Base-by-base conservation (phyloP, 1,139 yeast species). In the Magnusiomyces clavatus region DNA sequence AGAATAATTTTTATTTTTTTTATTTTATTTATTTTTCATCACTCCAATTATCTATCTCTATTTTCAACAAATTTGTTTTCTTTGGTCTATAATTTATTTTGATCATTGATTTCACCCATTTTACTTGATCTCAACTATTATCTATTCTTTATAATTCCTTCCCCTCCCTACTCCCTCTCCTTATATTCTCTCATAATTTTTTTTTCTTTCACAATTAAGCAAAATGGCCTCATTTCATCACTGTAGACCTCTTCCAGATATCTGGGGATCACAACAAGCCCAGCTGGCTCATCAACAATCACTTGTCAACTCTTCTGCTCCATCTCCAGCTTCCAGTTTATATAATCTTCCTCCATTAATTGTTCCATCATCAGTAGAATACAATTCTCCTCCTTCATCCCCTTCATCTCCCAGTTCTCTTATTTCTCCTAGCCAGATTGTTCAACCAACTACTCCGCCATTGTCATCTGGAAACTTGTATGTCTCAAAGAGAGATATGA, bases 251-350 rank as follows among this genome's bases (percentile, higher is more conserved):
- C 39, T 44, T 13, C 40, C 47, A 2, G 24, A 35, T 35, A 44
- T 44, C 12, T 44, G 47, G 47, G 47, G 47, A 13, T 3, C 19
- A 6, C 19, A 24, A 10, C 13, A 38, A 53, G 39, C 17, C n/a
- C 14, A 50, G 12, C 52, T 36, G n/a, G 43, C 31, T 24, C 31
- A 24, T 24, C 31, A 24, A 24, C 31, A 24, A 24, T 24, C 31
- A 24, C 31, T 24, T 24, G 8, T 8, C 31, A 24, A 8, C 31
- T 24, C 31, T 24, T 20, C 44, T 24, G 31, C 11, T 38, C 37
- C 35, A 14, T 16, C 41, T 34, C 35, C 17, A 41, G 35, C 49
- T 49, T 31, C 55, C 34, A 49, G 41, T 47, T 47, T 19, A n/a
- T 13, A n/a, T 11, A 42, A n/a, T 17, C 40, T 44, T 13, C 47